Conservation (phyloP, 352 stramenopile genomes). For the Globisporangium carolinianum region DNA sequence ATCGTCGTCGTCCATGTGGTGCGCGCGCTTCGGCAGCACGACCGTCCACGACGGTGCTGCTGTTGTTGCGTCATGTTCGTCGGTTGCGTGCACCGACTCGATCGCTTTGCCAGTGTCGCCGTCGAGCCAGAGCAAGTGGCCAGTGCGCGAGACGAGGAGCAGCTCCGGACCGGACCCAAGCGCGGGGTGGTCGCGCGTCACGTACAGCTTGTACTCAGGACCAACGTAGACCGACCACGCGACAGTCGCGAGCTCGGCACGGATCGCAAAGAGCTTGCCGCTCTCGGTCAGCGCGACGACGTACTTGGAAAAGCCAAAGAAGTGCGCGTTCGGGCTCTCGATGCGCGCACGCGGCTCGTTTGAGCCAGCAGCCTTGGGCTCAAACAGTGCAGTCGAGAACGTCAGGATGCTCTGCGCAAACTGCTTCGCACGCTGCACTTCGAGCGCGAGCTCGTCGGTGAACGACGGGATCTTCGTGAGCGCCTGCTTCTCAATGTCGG, state of each 20-base stretch:
- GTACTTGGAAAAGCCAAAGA: slow-evolving; percentile 84
- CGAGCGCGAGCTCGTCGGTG: slow-evolving; percentile 54
- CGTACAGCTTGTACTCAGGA: slow-evolving; percentile 61
- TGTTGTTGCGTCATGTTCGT: background rate
- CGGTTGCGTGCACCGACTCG: slow-evolving; percentile 19
- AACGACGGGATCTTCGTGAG: slow-evolving; percentile 72
- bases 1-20: slow-evolving; percentile 63
- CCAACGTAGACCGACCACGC: slow-evolving; percentile 69
- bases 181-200: slow-evolving; percentile 72
- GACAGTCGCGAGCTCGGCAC: slow-evolving; percentile 63
- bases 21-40: slow-evolving; percentile 68
- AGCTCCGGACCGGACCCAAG: slow-evolving; percentile 66
- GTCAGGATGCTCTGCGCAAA: slow-evolving; percentile 36
- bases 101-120: slow-evolving; percentile 53
- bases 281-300: slow-evolving; percentile 68
- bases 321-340: slow-evolving; percentile 57
- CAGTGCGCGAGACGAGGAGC: slow-evolving; percentile 54
- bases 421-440: slow-evolving; percentile 45
- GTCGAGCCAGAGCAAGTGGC: slow-evolving; percentile 63
- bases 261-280: slow-evolving; percentile 75
- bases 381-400: slow-evolving; percentile 47
- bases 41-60: slow-evolving; percentile 42
- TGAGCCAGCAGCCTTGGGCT: slow-evolving; percentile 21
- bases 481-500: slow-evolving; percentile 67
- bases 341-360: slow-evolving; percentile 27